phyloP scores from a whole-genome alignment of 2,329 filamentous ascomycete species.

The Berkeleyomyces rouxiae region DNA sequence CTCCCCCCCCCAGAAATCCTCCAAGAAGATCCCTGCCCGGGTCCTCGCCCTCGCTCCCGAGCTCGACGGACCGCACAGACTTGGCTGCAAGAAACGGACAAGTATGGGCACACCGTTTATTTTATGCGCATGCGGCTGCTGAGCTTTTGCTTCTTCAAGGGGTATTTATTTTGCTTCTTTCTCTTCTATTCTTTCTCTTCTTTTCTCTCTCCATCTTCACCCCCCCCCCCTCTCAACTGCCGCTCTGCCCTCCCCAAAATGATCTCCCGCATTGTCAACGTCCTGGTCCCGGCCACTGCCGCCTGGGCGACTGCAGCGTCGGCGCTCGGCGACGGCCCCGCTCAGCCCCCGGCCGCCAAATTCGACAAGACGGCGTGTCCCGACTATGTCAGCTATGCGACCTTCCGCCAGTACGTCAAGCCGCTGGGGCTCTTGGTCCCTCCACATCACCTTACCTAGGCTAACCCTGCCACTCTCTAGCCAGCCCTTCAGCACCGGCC shows the following conservation, averaged over 20 bases:
- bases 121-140: too few species aligned
- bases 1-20: too few species aligned
- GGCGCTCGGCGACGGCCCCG: neutral
- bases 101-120: too few species aligned
- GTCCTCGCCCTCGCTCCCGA: too few species aligned
- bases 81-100: too few species aligned
- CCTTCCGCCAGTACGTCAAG: conserved; percentile 23
- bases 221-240: neutral
- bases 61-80: too few species aligned
- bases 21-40: too few species aligned
- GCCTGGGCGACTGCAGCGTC: neutral
- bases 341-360: conserved; percentile 1
- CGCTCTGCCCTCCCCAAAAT: neutral
- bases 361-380: conserved; percentile 22
- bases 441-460: neutral
- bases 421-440: neutral
- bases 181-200: neutral
- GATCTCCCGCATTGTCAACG: conserved; percentile 5
- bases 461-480: conserved; percentile 27
- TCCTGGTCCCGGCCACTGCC: neutral
- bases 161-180: neutral
- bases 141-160: neutral
- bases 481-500: conserved; percentile 62
- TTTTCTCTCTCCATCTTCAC: neutral
- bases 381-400: conserved; percentile 26